phyloP scores from a whole-genome alignment of 2,329 filamentous ascomycete species.

The Talaromyces sp. region DNA sequence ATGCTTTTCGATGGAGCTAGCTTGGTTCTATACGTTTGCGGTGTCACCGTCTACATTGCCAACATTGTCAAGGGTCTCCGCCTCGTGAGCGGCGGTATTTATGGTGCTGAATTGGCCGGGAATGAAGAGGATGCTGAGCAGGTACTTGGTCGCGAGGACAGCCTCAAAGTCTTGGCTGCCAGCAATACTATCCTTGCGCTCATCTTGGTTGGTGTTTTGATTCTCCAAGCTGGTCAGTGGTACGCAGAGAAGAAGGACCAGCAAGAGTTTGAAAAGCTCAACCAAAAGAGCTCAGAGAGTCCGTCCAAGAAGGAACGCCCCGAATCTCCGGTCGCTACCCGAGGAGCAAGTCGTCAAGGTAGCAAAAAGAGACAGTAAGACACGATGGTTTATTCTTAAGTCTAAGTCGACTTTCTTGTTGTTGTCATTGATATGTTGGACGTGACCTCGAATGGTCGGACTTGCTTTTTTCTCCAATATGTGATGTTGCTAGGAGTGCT shows the following conservation, averaged over 20 bases:
- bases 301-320: conserved; percentile 19
- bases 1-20: conserved; percentile 84
- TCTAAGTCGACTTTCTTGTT: too few relatives aligned
- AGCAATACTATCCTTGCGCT: conserved; percentile 95
- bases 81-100: conserved; percentile 72
- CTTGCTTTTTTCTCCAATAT: too few relatives aligned
- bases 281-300: conserved; percentile 53
- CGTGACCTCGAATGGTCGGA: too few relatives aligned
- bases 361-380: conserved; percentile 34
- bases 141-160: conserved; percentile 79
- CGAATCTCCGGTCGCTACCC: conserved; percentile 12
- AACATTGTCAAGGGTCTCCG: conserved; percentile 96
- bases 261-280: conserved; percentile 69
- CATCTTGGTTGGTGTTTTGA: conserved; percentile 84
- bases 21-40: conserved; percentile 74
- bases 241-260: conserved; percentile 93
- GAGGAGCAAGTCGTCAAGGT: conserved; percentile 25
- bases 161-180: conserved; percentile 81
- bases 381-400: neutral
- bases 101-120: conserved; percentile 48
- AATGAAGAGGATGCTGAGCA: conserved; percentile 57
- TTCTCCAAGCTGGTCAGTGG: conserved; percentile 96
- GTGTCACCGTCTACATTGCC: conserved; percentile 86
- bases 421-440: too few relatives aligned
- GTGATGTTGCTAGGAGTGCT: too few relatives aligned